Evolutionary conservation across 108 stramenopile species (phyloP), one percentile per base, ranked within the genome.

Genomic region (Pseudonitzschia multistriata): DNA sequence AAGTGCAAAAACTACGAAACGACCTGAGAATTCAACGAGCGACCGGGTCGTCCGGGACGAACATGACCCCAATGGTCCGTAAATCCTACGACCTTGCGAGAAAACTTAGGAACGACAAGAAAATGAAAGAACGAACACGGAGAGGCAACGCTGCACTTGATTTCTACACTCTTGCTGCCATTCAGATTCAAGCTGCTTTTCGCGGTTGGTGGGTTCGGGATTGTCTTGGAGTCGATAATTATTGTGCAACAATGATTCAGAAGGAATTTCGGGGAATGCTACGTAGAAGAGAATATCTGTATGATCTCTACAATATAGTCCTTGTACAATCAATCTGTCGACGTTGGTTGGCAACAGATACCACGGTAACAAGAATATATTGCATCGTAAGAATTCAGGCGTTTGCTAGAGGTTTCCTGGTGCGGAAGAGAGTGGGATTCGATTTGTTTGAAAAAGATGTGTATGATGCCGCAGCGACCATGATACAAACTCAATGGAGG

Each of bases 191-290:
- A 78, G 50, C 80, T 27, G 57, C 71, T 11, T 94, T 89, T 60
- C 88, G 92, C 27, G 89, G 92, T 10, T 94, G 88, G 87, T 94
- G 86, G 83, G 84, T 76, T 19, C 79, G 92, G 69, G 92, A 91
- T 77, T 82, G 70, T 14, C 67, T 94, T 56, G 70, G 72, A 33
- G 82, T 91, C 19, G 89, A 91, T 56, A 55, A 78, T 40, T 89
- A 78, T 72, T 93, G 89, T 61, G 92, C 91, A 8, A 75, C 74
- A 3, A 55, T 74, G 45, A 88, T 92, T 36, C 91, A 92, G 54
- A 88, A 73, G 49, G 47, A 55, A 13, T 70, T 79, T 39, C 79
- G 84, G 33, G 76, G 78, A 3, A 75, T 71, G 61, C 66, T 65
- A 28, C 47, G 67, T 28, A 54, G 83, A 59, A 68, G 65, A 42